phyloP scores from a whole-genome alignment of 208 protist species.

The Trypanosoma grayi region DNA sequence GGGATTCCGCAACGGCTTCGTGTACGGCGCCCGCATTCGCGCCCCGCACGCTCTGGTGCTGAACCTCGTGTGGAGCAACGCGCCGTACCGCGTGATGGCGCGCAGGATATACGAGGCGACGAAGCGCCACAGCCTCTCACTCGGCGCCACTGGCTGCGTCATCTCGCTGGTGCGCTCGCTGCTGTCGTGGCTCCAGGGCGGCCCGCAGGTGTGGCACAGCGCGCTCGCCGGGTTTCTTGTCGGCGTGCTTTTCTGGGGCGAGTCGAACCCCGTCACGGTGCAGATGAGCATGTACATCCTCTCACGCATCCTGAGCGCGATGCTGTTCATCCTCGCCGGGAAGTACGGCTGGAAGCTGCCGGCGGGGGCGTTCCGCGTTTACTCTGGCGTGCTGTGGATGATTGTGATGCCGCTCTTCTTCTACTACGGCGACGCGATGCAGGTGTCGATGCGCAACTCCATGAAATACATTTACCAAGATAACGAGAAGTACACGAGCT shows the following conservation, averaged over 20 bases:
- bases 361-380: conserved; percentile 49
- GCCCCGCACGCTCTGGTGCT: conserved; percentile 88
- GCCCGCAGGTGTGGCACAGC: conserved; percentile 54
- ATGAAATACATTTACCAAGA: conserved; percentile 88
- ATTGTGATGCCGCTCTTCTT: conserved; percentile 70
- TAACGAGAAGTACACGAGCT: conserved; percentile 57
- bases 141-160: conserved; percentile 57
- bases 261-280: conserved; percentile 66
- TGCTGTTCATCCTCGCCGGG: conserved; percentile 41
- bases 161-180: conserved; percentile 61
- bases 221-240: conserved; percentile 77
- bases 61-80: conserved; percentile 82
- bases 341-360: conserved; percentile 26
- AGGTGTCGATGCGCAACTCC: conserved; percentile 74
- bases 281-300: conserved; percentile 93
- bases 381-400: conserved; percentile 71
- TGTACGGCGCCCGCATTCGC: conserved; percentile 82
- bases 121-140: conserved; percentile 61
- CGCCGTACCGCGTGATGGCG: conserved; percentile 51
- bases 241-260: conserved; percentile 70
- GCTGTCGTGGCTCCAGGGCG: conserved; percentile 37
- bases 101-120: conserved; percentile 64
- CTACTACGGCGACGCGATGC: conserved; percentile 65
- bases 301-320: conserved; percentile 57
- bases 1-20: conserved; percentile 82